Evolutionary conservation across 768 basidiomycete genomes (phyloP).

Genomic region (Tylopilus rubrobrunneus): DNA sequence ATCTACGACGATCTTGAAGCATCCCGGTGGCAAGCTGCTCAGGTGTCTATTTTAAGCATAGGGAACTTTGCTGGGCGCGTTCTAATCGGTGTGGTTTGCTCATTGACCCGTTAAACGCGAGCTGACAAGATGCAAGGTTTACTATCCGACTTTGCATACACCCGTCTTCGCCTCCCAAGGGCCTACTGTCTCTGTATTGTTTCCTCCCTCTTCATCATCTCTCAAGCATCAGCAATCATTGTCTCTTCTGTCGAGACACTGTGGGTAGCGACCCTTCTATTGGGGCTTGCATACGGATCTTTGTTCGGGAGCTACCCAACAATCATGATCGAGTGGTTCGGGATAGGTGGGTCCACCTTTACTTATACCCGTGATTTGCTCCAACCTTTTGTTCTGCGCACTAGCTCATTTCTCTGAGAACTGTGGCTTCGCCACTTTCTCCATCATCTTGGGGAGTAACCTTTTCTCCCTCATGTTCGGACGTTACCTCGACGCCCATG

Average conservation of each 20-base stretch:
- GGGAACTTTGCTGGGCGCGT: constrained; percentile 81
- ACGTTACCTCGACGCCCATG: constrained; percentile 77
- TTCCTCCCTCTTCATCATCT: constrained; percentile 61
- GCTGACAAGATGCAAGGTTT: constrained; percentile 42
- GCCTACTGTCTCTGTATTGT: constrained; percentile 68
- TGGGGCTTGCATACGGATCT: constrained; percentile 59
- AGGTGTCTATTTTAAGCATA: constrained; percentile 79
- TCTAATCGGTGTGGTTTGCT: constrained; percentile 50
- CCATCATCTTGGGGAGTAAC: constrained; percentile 77
- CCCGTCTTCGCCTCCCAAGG: constrained; percentile 54
- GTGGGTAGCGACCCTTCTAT: constrained; percentile 46
- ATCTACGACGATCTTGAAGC: constrained; percentile 66
- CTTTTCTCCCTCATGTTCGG: constrained; percentile 75
- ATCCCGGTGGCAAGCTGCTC: constrained; percentile 73
- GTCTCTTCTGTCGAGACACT: constrained; percentile 57
- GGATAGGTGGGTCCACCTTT: constrained; percentile 52
- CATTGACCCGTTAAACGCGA: background rate
- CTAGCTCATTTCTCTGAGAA: constrained; percentile 77
- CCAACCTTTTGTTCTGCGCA: background rate
- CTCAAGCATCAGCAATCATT: constrained; percentile 57
- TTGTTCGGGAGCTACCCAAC: constrained; percentile 70
- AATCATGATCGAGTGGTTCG: too few relatives aligned
- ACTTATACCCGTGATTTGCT: background rate
- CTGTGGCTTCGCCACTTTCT: constrained; percentile 74
- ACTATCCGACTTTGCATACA: constrained; percentile 62